Base-by-base conservation (phyloP, 2,329 filamentous ascomycete species). In the Trichoderma brevicompactum region DNA sequence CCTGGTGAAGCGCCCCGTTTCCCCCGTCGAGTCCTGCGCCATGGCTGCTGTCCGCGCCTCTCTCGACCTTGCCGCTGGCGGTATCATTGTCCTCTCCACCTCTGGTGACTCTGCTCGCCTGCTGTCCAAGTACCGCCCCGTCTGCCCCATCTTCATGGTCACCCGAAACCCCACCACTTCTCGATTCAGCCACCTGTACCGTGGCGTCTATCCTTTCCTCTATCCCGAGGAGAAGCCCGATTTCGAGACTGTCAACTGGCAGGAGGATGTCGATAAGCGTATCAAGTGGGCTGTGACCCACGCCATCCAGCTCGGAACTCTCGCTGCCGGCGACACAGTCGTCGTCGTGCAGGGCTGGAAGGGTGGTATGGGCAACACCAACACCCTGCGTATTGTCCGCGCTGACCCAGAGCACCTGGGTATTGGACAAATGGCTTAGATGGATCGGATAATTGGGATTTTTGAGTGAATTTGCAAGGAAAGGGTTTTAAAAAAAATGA, bases 81-180 rank as follows among this genome's bases (percentile, higher is more conserved):
- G 92, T 72, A 98, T 99, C 79, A 88, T 99, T 72, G 94, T 97
- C 69, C 85, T 99, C 73, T 97, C 94, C 73, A 99, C 95, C 62
- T 96, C 94, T 71, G 95, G 95, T 76, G 92, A 92, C 75, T 97
- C 94, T 70, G 95, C 95, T 67, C 93, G 95, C 74, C 89, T 98
- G 69, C 85, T 98, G 71, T 96, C 94, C 83, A 99, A 99, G 85
- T 99, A 97, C 85, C 92, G 95, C 76, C 95, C 95, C 59, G 94
- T 98, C 70, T 98, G 94, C 87, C 95, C 95, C 73, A 97, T 99
- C 82, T 94, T 99, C 85, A 98, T 98, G 94, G 92, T 99, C 70
- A 97, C 94, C 70, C 90, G 95, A 74, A 97, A 91, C 78, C 81
- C 88, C 55, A 88, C 86, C 70, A 92, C 95, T 60, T 91, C 93